phyloP scores from a whole-genome alignment of 2,329 filamentous ascomycete genomes.

The Neurospora sp. region DNA sequence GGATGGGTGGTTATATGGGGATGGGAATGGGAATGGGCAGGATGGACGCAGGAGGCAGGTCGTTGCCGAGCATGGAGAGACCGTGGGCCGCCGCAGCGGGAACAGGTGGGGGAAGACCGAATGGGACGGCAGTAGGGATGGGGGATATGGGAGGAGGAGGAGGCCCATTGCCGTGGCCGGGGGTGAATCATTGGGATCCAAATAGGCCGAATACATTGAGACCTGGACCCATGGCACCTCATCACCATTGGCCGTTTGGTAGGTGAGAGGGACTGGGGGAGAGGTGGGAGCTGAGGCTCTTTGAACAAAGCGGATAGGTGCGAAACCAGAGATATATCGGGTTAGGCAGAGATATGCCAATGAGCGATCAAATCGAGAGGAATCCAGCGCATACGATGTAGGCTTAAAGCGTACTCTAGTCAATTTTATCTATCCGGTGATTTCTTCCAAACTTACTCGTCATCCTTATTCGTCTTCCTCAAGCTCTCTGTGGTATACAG shows the following conservation, averaged over 20 bases:
- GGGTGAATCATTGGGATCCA: neutral
- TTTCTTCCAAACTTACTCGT: constrained; percentile 19
- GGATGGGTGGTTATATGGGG: neutral
- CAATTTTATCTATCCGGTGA: neutral
- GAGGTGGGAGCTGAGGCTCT: neutral
- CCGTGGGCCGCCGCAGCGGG: constrained; percentile 2
- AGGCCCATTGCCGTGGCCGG: neutral
- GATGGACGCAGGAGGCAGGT: constrained; percentile 12
- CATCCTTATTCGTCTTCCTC: constrained; percentile 31
- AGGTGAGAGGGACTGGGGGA: neutral
- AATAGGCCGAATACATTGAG: neutral
- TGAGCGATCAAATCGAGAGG: neutral
- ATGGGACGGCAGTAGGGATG: neutral
- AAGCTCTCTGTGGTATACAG: constrained; percentile 38
- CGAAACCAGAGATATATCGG: neutral
- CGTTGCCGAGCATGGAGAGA: constrained; percentile 36
- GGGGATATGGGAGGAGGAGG: neutral
- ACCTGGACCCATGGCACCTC: neutral
- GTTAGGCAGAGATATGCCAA: neutral
- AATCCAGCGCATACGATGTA: neutral
- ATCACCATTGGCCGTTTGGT: neutral
- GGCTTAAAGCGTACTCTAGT: neutral
- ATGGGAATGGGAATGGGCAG: neutral
- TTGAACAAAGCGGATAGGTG: neutral
- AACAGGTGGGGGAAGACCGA: neutral